Conservation (phyloP, 805 yeast genomes). For the Metschnikowia gruessii region DNA sequence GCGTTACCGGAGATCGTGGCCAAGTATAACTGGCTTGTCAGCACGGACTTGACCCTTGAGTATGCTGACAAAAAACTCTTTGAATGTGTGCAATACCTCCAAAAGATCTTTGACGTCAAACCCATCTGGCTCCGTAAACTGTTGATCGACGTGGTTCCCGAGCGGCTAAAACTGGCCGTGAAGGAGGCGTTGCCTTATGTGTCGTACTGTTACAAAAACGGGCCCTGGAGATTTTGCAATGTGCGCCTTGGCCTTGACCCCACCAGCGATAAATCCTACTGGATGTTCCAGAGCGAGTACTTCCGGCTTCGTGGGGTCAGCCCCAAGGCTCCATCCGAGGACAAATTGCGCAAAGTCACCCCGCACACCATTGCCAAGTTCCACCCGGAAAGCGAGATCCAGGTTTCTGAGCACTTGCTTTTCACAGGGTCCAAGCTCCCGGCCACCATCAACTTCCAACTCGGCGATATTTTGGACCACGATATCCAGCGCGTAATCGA, state of each 20-base stretch:
- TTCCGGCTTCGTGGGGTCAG: conserved; percentile 52
- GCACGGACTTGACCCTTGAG: conserved; percentile 34
- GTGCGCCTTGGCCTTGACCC: conserved; percentile 82
- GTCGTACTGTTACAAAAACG: conserved; percentile 76
- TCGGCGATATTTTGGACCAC: conserved; percentile 74
- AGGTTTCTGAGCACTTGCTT: conserved; percentile 40
- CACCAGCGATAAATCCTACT: conserved; percentile 47
- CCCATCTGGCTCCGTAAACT: conserved; percentile 88
- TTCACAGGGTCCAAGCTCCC: conserved; percentile 77
- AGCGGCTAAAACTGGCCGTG: conserved; percentile 43
- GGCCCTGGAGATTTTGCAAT: conserved; percentile 93
- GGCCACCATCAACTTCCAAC: conserved; percentile 65
- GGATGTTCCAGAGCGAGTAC: conserved; percentile 79
- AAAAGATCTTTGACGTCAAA: conserved; percentile 56
- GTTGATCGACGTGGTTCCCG: conserved; percentile 53
- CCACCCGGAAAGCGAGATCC: conserved; percentile 18
- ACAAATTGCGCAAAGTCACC: conserved; percentile 17
- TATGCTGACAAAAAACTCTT: conserved; percentile 35
- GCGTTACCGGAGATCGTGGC: conserved; percentile 49
- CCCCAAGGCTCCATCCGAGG: conserved; percentile 14
- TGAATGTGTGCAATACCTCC: conserved; percentile 44
- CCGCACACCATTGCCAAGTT: conserved; percentile 26
- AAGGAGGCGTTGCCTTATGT: conserved; percentile 83
- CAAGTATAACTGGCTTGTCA: conserved; percentile 30
- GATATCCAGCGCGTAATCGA: conserved; percentile 49